Evolutionary conservation across 2,329 filamentous ascomycete genomes (phyloP).

Genomic region (Exserohilum rostratum): DNA sequence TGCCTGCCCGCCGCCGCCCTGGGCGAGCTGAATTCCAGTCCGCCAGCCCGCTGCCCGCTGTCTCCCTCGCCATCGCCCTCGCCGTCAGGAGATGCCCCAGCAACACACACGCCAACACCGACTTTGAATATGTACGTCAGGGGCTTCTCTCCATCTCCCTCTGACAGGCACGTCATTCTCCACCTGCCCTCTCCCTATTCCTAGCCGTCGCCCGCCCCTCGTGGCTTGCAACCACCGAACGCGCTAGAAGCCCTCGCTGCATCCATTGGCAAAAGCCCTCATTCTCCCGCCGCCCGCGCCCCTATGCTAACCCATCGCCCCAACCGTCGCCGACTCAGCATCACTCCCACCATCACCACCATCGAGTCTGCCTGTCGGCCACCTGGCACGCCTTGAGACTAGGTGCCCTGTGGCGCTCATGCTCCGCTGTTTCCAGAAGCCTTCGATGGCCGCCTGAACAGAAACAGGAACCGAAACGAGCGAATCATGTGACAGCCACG

Average conservation of each 20-base stretch:
- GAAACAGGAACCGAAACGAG: background rate
- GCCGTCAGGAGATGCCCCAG: no score
- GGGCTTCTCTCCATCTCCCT: no score
- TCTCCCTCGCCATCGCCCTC: no score
- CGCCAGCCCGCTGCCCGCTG: no score
- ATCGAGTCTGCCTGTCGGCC: no score
- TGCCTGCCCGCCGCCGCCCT: background rate
- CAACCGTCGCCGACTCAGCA: constrained; percentile 21
- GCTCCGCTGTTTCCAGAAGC: constrained; percentile 10
- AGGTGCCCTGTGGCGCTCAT: constrained; percentile 11
- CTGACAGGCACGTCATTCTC: no score
- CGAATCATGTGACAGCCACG: background rate
- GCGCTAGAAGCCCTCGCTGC: constrained; percentile 31
- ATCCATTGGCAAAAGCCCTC: constrained; percentile 12
- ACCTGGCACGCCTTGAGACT: constrained; percentile 18
- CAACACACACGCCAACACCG: no score
- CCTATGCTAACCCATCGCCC: no score
- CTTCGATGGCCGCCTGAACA: background rate
- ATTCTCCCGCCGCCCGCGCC: constrained; percentile 1
- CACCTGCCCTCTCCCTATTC: background rate
- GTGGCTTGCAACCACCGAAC: constrained; percentile 17
- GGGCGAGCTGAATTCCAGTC: background rate
- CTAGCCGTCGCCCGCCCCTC: background rate
- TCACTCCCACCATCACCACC: background rate
- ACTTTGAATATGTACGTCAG: no score